Evolutionary conservation across 2,329 filamentous ascomycete species (phyloP), one percentile per base, ranked within the genome.

Genomic region (Aspergillus costaricaensis): DNA sequence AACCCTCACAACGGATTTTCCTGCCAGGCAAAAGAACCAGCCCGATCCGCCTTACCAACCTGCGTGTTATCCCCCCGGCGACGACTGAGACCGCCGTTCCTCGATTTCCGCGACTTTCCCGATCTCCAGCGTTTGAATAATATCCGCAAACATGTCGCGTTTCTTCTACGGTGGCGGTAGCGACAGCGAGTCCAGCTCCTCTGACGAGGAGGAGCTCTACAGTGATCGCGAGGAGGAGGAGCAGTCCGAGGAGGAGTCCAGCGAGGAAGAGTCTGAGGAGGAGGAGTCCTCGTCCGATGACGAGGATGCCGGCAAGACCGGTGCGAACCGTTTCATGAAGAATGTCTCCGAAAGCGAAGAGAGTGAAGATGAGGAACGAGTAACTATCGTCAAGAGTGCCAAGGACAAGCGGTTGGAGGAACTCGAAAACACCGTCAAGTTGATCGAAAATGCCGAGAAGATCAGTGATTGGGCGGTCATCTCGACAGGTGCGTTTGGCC

Each of bases 321-420:
- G 93, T 75, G 89, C 90, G 67, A 88, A 83, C 73, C 86, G 88
- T 74, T 99, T 99, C 88, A 88, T 98, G 85, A 88, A 88, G 70
- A 88, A 86, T 68, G 85, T 80, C 12, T 88, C 86, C 61, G 92
- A 95, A 54, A 91, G 89, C 71, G 91, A 93, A 66, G 88, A 92
- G 59, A 87, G 84, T 71, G 93, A 92, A 75, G 93, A 95, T 66
- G 91, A 95, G 66, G 94, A 97, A 67, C 86, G 87, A 67, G 87
- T 89, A 66, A 91, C 89, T 72, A 87, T 95, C 71, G 91, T 98
- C 74, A 97, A 96, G 86, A 97, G 92, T 79, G 93, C 94, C 73
- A 98, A 98, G 81, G 92, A 98, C 83, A 99, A 99, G 86, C 88
- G 95, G 64, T 85, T 92, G 68, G 94, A 97, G 74, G 96, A 98